Percentiles rank a stretch among this genome's conserved stretches.
phyloP scores from a whole-genome alignment of 2,329 filamentous ascomycete genomes.

The Lasiodiplodia sp. region DNA sequence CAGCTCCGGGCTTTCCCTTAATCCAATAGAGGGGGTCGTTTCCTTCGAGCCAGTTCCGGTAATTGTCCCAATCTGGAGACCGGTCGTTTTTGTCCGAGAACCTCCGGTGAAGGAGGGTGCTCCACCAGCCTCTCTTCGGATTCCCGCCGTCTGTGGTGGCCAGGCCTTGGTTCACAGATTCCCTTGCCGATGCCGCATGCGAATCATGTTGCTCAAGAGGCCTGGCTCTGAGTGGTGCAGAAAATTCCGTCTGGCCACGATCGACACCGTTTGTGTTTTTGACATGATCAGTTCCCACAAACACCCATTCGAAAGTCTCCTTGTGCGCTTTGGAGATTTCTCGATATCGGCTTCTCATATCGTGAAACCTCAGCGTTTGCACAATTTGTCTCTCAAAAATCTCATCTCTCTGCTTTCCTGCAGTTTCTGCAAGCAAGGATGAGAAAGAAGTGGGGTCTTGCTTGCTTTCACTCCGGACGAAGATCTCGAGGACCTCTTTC shows the following conservation, averaged over 20 bases:
- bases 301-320: constrained; percentile 32
- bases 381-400: constrained; percentile 20
- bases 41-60: constrained; percentile 33
- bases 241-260: neutral
- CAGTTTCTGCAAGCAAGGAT: neutral
- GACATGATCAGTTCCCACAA: constrained; percentile 10
- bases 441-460: constrained; percentile 14
- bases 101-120: neutral
- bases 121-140: constrained; percentile 14
- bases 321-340: constrained; percentile 29
- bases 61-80: constrained; percentile 30
- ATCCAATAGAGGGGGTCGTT: constrained; percentile 41
- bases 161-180: neutral
- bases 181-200: neutral
- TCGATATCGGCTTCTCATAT: constrained; percentile 25
- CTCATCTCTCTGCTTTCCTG: neutral
- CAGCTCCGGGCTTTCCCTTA: constrained; percentile 55
- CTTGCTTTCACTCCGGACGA: neutral
- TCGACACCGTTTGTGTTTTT: neutral
- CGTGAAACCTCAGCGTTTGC: constrained; percentile 15
- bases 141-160: neutral
- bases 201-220: neutral
- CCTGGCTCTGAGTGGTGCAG: neutral
- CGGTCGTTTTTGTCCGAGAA: constrained; percentile 2
- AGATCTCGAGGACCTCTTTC: constrained; percentile 14